A percentile compares a stretch with the other conserved stretches of the same genome.
These are phyloP conservation scores for Darksidea phi DNA, from an alignment of 495 filamentous ascomycete genomes.

Conservation along the genomic window DNA sequence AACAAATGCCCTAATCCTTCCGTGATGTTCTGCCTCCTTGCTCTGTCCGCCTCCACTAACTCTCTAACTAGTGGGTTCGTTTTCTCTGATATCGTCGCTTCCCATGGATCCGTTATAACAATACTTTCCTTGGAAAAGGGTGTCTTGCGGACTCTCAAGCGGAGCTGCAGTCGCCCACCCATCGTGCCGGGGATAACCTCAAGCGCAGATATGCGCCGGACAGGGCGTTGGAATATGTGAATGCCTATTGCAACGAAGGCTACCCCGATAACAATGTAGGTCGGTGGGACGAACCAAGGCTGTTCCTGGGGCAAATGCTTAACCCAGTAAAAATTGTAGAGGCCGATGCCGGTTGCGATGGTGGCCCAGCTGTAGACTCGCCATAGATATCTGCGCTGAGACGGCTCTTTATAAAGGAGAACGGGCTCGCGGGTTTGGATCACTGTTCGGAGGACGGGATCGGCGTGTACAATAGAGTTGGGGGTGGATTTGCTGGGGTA, in stretches of 20 bases:
- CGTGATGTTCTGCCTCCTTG: constrained; percentile 14
- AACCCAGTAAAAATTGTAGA: constrained; percentile 14
- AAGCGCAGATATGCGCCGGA: constrained; percentile 9
- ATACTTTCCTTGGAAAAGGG: constrained; percentile 19
- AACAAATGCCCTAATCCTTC: constrained; percentile 22
- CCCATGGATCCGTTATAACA: constrained; percentile 7
- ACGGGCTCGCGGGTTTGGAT: constrained; percentile 4
- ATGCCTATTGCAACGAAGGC: constrained; percentile 10
- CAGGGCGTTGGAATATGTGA: constrained; percentile 22
- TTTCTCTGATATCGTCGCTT: constrained; percentile 15
- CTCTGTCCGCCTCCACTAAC: constrained; percentile 15
- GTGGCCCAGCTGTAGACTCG: constrained; percentile 13
- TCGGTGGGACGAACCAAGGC: constrained; percentile 21
- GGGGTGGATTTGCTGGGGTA: background rate
- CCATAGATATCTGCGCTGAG: background rate
- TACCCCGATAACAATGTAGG: constrained; percentile 15
- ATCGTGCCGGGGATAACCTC: constrained; percentile 12
- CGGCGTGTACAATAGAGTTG: background rate
- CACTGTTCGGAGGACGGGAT: constrained; percentile 26
- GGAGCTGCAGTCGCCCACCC: constrained; percentile 11
- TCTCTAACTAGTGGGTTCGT: constrained; percentile 15
- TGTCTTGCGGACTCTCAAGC: constrained; percentile 9
- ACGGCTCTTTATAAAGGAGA: constrained; percentile 25
- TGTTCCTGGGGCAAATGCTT: constrained; percentile 20
- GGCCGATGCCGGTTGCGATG: background rate